Conservation (phyloP, 2,329 filamentous ascomycete genomes). For the Trichoderma sp. region DNA sequence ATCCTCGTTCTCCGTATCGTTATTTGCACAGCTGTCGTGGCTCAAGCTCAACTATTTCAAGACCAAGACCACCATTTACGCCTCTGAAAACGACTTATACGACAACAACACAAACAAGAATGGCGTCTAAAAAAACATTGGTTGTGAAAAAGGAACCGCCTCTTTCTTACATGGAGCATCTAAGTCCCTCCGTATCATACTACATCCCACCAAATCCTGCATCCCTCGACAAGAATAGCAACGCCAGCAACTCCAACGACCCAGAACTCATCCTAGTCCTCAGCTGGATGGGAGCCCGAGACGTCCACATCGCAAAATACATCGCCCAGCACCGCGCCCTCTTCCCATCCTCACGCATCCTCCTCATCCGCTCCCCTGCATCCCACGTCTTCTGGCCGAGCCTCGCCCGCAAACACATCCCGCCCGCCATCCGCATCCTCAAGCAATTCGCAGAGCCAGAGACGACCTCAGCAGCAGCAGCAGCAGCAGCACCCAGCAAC, state of each 20-base stretch:
- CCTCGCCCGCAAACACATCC: constrained; percentile 36
- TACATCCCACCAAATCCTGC: constrained; percentile 33
- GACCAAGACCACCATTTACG: not conserved
- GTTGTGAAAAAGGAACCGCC: constrained; percentile 18
- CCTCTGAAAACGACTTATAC: not conserved
- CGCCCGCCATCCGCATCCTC: constrained; percentile 44
- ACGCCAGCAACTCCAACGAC: constrained; percentile 18
- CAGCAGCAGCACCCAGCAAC: not conserved
- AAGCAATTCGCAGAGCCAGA: constrained; percentile 33
- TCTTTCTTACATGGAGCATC: constrained; percentile 41
- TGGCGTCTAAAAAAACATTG: constrained; percentile 30
- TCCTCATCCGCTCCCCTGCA: constrained; percentile 48
- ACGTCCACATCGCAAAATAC: constrained; percentile 55
- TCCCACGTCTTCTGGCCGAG: constrained; percentile 39
- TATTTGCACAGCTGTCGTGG: not conserved
- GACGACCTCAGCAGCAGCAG: not conserved
- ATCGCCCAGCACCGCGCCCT: constrained; percentile 45
- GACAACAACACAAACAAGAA: constrained; percentile 22
- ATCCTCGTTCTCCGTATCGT: not conserved
- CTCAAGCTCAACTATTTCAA: not conserved
- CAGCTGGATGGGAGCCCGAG: constrained; percentile 54
- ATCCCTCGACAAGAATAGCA: not conserved
- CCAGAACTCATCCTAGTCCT: constrained; percentile 52
- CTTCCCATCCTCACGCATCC: constrained; percentile 48
- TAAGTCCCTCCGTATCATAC: constrained; percentile 42